Percentiles rank a stretch among this genome's conserved stretches.
Conservation (phyloP, 73 alveolate species). For the Symbiodinium pilosum region DNA sequence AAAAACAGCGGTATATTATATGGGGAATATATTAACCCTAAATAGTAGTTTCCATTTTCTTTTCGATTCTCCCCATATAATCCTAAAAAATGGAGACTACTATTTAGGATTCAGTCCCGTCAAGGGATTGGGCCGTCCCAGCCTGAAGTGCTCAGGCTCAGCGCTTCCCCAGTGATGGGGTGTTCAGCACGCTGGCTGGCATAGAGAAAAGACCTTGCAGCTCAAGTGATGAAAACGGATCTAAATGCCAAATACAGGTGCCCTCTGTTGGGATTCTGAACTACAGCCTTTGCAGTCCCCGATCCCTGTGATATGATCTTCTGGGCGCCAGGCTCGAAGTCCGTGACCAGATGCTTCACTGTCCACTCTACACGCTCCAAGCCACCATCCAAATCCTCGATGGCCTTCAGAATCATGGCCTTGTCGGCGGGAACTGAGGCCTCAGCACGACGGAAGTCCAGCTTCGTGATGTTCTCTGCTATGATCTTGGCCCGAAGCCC, state of each 20-base stretch:
- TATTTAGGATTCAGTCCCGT: too few species aligned
- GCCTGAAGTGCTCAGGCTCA: constrained; percentile 42
- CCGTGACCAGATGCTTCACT: constrained; percentile 42
- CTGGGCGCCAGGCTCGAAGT: not conserved
- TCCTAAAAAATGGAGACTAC: too few species aligned
- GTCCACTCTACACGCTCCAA: constrained; percentile 52
- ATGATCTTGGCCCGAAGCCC: constrained; percentile 16
- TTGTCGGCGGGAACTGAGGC: constrained; percentile 51
- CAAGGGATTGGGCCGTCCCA: too few species aligned
- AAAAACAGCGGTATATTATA: too few species aligned
- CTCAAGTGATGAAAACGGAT: too few species aligned
- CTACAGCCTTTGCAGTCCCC: too few species aligned
- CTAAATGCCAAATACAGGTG: too few species aligned
- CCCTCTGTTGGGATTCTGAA: too few species aligned
- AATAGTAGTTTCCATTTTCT: too few species aligned
- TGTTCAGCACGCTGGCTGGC: constrained; percentile 51
- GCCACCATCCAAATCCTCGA: constrained; percentile 46
- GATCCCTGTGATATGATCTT: too few species aligned
- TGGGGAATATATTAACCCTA: too few species aligned
- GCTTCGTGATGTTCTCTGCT: constrained; percentile 16
- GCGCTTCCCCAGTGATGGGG: constrained; percentile 31
- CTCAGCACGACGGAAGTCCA: constrained; percentile 34
- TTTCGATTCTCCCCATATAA: too few species aligned
- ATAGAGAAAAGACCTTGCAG: constrained; percentile 20
- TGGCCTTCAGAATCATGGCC: constrained; percentile 42